Conservation (phyloP, 305 asterid species). For the Solanum hybrid region DNA sequence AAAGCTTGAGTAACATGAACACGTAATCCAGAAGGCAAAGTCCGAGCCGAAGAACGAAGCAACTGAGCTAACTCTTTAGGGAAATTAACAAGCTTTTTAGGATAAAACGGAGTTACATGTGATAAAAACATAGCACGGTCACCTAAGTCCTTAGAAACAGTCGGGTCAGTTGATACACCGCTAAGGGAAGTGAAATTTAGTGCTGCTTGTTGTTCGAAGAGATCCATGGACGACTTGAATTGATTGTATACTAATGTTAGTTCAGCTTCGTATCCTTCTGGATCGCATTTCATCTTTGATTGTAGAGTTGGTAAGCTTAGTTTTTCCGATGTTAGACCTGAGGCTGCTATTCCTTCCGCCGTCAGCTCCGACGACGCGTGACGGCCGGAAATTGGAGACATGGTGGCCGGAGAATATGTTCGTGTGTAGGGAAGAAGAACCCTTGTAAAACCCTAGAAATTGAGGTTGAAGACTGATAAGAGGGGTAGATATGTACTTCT, state of each 20-base stretch:
- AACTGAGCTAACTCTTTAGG: constrained; percentile 58
- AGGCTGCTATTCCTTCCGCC: constrained; percentile 36
- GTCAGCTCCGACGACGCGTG: constrained; percentile 2
- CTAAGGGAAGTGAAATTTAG: constrained; percentile 68
- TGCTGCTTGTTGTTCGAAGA: constrained; percentile 77
- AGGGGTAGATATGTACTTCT: not conserved
- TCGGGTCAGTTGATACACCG: constrained; percentile 51
- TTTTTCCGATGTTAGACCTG: constrained; percentile 50
- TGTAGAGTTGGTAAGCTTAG: constrained; percentile 57
- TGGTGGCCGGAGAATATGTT: not conserved
- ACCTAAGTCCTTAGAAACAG: constrained; percentile 69
- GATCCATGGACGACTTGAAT: constrained; percentile 67
- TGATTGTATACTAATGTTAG: constrained; percentile 54
- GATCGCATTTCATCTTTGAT: constrained; percentile 74
- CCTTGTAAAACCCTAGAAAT: not conserved
- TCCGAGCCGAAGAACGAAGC: constrained; percentile 45
- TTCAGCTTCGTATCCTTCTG: constrained; percentile 73
- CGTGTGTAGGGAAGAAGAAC: not conserved
- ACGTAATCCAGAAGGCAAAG: constrained; percentile 62
- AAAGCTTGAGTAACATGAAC: constrained; percentile 60
- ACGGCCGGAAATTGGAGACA: constrained; percentile 1
- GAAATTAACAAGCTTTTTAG: constrained; percentile 31
- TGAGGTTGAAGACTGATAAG: not conserved
- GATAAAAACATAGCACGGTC: constrained; percentile 73
- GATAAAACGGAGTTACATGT: constrained; percentile 70